Base-by-base conservation (phyloP, 2,329 filamentous ascomycete genomes). In the Cordyceps cateniannulata region DNA sequence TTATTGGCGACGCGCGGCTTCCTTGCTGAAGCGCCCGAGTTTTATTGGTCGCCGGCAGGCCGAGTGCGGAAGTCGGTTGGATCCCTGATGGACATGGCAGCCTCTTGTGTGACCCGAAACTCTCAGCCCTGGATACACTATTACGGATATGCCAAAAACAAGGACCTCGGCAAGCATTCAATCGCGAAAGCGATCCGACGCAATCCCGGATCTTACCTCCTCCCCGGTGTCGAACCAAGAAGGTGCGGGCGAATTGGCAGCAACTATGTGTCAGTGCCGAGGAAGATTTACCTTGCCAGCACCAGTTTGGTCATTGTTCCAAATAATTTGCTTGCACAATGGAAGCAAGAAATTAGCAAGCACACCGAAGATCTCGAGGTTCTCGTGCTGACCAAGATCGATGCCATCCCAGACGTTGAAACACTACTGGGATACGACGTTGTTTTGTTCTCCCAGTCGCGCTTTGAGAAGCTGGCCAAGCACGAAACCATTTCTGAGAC, bases 301-400 rank as follows among this genome's bases (percentile, higher is more conserved):
- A 83, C 83, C 0, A 96, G 88, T 0, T 76, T 98, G 3, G 78
- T 96, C 20, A 83, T 97, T 32, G 91, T 93, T 0, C 93, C 93
- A 0, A 80, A 86, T 16, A 97, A 97, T 69, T 78, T 97, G 25
- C 77, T 96, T 3, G 81, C 87, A 58, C 93, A 98, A 71, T 97
- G 93, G 93, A 77, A 83, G 58, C 80, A 85, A 12, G 91, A 97
- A 68, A 91, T 97, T 12, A 71, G 77, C 3, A 92, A 91, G 68
- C 93, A 97, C 68, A 88, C 91, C 0, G 76, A 74, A 3, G 81
- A 82, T 0, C 75, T 97, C 0, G 82, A 81, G 10, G 80, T 91
- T 0, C 75, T 95, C 0, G 75, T 87, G 0, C 73, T 96, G 38
- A 79, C 84, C 24, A 77, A 80, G 9, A 76, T 75, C 4, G 77